Base-by-base conservation (phyloP, 176 grass and related monocot genomes). In the Lolium rigidum region DNA sequence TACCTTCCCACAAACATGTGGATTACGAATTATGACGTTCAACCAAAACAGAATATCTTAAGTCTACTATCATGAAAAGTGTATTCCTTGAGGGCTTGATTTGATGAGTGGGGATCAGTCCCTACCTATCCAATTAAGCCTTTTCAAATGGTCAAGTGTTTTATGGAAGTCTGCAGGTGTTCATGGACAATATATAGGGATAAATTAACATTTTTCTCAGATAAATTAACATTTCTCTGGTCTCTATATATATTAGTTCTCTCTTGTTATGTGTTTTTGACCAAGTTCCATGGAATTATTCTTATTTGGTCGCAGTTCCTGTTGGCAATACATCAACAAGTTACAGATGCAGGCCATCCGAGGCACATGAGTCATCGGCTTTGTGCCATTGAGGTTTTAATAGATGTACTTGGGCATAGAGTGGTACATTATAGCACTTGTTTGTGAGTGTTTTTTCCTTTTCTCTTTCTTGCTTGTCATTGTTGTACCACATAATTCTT, bases 391-490 rank as follows among this genome's bases (percentile, higher is more conserved):
- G 93, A 98, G 78, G 93, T 92, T 74, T 90, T 98, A 73, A 92
- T 91, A 51, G 88, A 88, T 84, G 77, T 95, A 87, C 91, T 98
- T 85, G 93, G 95, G 31, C 89, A 90, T 69, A 92, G 95, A 83
- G 89, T 89, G 85, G 83, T 91, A 83, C 61, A 90, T 85, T 88
- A 94, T 86, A 98, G 95, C 86, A 95, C 87, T 93, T 98, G 93
- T 17, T 92, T 87, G 95, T 98, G 90, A 95, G 89, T 89, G 37
- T 54, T 44, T 77, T 83, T 73, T 78, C 67, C 62, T 84, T 10
- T 74, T 86, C 78, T 31, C 55, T 21, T 82, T 64, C 80, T 81
- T 60, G 24, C 80, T 81, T 60, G 24, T 82, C 55, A 20, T 82
- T 70, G 38, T 74, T 76, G 51, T 35, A 80, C 69, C 59, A 73